phyloP scores from a whole-genome alignment of 2,329 filamentous ascomycete species.

The Biscogniauxia mediterranea region DNA sequence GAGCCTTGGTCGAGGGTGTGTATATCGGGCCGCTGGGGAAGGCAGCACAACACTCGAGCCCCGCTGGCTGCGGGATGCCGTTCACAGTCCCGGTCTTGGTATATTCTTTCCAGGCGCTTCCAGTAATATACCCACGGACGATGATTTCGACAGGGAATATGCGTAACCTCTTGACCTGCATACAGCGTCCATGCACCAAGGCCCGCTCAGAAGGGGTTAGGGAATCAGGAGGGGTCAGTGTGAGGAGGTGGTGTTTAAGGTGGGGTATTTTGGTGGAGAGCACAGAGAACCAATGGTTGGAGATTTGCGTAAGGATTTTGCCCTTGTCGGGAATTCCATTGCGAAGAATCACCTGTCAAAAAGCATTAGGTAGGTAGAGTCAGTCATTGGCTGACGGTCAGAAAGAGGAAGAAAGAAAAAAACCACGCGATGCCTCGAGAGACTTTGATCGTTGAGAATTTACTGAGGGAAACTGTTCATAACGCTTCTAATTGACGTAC shows the following conservation, averaged over 20 bases:
- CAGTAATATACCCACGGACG: conserved; percentile 83
- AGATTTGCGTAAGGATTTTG: conserved; percentile 44
- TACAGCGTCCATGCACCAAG: conserved; percentile 63
- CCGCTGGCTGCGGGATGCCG: conserved; percentile 67
- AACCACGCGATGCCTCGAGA: too few species aligned
- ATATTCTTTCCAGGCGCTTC: conserved; percentile 79
- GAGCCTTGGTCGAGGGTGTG: conserved; percentile 83
- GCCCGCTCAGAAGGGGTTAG: conserved; percentile 45
- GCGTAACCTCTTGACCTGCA: conserved; percentile 72
- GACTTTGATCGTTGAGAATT: too few species aligned
- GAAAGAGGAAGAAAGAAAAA: background rate
- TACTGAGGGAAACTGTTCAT: too few species aligned
- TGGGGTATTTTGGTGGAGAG: conserved; percentile 43
- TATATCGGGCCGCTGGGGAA: conserved; percentile 65
- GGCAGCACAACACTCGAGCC: conserved; percentile 59
- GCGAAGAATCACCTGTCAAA: conserved; percentile 32
- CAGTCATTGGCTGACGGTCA: background rate
- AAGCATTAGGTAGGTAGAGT: background rate
- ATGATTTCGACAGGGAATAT: conserved; percentile 80
- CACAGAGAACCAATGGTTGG: conserved; percentile 53
- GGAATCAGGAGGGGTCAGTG: conserved; percentile 35
- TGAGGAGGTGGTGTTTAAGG: conserved; percentile 52
- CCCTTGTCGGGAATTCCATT: conserved; percentile 61
- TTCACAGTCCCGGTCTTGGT: conserved; percentile 73
- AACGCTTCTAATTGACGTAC: conserved; percentile 40